Percentiles rank a stretch among this genome's conserved stretches.
phyloP scores from a whole-genome alignment of 2,329 filamentous ascomycete species.

The Aspergillus luchuensis region DNA sequence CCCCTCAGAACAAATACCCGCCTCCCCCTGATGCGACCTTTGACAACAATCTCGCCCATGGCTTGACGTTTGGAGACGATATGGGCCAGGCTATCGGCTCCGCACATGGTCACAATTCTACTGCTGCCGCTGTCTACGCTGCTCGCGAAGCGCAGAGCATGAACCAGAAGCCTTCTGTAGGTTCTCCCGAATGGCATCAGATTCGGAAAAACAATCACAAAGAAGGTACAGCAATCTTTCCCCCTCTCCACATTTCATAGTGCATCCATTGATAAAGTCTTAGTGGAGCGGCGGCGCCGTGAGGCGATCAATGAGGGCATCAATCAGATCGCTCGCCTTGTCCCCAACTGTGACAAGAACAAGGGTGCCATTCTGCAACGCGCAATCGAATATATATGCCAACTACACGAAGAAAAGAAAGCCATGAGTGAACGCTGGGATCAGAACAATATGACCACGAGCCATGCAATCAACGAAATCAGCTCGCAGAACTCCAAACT shows the following conservation, averaged over 20 bases:
- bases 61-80: slow-evolving; percentile 43
- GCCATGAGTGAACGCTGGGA: slow-evolving; percentile 46
- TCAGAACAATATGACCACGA: slow-evolving; percentile 47
- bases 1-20: slow-evolving; percentile 48
- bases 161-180: slow-evolving; percentile 79
- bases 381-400: slow-evolving; percentile 89
- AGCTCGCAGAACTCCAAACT: slow-evolving; percentile 93
- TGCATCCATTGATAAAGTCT: slow-evolving; percentile 25
- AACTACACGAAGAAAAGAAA: slow-evolving; percentile 61
- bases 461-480: slow-evolving; percentile 70
- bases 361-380: slow-evolving; percentile 95
- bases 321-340: slow-evolving; percentile 95
- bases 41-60: slow-evolving; percentile 40
- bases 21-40: slow-evolving; percentile 45
- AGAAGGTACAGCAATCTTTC: slow-evolving; percentile 67
- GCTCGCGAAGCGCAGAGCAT: slow-evolving; percentile 55
- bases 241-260: neutral
- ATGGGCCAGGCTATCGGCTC: slow-evolving; percentile 42
- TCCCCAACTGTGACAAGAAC: slow-evolving; percentile 97
- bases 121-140: slow-evolving; percentile 60
- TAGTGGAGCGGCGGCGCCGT: slow-evolving; percentile 91
- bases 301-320: slow-evolving; percentile 99
- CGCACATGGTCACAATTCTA: slow-evolving; percentile 52
- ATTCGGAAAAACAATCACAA: slow-evolving; percentile 97
- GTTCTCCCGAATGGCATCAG: slow-evolving; percentile 97